A percentile compares a stretch with the other conserved stretches of the same genome.
These are phyloP conservation scores for Pichia sp. DNA, from an alignment of 1,139 yeast species.

Conservation along the genomic window DNA sequence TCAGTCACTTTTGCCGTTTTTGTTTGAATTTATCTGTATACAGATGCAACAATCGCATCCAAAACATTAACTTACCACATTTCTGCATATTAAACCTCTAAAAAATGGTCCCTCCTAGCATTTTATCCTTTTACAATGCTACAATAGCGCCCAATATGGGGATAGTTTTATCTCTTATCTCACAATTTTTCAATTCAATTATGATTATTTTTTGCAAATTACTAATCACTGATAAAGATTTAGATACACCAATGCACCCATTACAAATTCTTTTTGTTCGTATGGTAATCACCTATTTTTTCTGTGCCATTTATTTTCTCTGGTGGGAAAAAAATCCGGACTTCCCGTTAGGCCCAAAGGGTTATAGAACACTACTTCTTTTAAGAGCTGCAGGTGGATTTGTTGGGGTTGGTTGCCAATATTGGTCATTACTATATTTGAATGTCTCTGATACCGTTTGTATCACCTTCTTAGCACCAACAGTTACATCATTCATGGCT, in stretches of 20 bases:
- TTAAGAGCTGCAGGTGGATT: conserved; percentile 74
- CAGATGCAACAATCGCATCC: not conserved
- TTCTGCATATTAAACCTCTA: not conserved
- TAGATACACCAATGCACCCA: conserved; percentile 59
- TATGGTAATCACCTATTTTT: conserved; percentile 61
- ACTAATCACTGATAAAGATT: conserved; percentile 52
- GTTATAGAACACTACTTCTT: conserved; percentile 42
- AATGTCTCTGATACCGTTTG: conserved; percentile 63
- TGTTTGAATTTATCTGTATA: not conserved
- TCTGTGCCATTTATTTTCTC: conserved; percentile 38
- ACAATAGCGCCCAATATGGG: conserved; percentile 26
- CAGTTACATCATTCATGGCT: conserved; percentile 71
- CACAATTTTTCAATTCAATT: conserved; percentile 67
- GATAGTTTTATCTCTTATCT: conserved; percentile 38
- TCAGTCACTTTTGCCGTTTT: not conserved
- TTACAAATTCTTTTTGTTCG: conserved; percentile 70
- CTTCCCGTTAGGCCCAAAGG: conserved; percentile 68
- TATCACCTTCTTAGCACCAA: conserved; percentile 72
- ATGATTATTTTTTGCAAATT: conserved; percentile 75
- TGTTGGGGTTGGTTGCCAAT: conserved; percentile 44
- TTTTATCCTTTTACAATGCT: conserved; percentile 12
- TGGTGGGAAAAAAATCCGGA: conserved; percentile 41
- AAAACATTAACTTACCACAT: not conserved
- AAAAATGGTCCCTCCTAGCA: not conserved
- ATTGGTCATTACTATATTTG: conserved; percentile 67